Evolutionary conservation across 257 asterid genomes (phyloP).

Genomic region (Gentiana macrophylla): DNA sequence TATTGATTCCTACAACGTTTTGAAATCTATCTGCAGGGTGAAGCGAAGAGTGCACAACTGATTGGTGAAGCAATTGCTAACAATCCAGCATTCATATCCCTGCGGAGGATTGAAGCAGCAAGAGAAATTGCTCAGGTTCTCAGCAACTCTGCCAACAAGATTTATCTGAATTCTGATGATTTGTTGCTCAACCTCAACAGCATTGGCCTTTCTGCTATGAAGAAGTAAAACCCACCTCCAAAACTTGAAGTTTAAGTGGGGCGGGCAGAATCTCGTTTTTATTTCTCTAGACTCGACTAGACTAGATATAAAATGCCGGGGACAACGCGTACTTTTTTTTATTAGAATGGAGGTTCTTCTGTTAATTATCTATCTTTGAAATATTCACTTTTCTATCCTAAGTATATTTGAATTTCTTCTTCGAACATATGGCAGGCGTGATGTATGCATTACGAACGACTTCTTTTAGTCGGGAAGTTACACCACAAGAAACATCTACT

Average conservation of each 20-base stretch:
- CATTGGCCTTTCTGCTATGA: slow-evolving; percentile 20
- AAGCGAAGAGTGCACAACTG: slow-evolving; percentile 92
- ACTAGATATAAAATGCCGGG: too few species aligned
- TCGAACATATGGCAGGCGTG: too few species aligned
- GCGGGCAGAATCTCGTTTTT: too few species aligned
- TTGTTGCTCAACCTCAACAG: slow-evolving; percentile 78
- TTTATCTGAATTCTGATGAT: slow-evolving; percentile 68
- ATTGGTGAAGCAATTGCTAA: slow-evolving; percentile 86
- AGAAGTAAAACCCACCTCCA: slow-evolving; percentile 14
- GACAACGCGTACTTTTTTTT: too few species aligned
- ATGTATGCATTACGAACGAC: too few species aligned
- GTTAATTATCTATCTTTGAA: too few species aligned
- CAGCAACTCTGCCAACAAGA: slow-evolving; percentile 63
- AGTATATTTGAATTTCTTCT: too few species aligned
- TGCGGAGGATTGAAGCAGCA: slow-evolving; percentile 89
- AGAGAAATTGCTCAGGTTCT: slow-evolving; percentile 64
- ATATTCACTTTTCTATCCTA: too few species aligned
- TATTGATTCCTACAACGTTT: neutral
- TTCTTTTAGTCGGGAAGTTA: too few species aligned
- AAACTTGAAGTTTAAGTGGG: neutral
- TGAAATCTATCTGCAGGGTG: slow-evolving; percentile 48
- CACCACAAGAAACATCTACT: too few species aligned
- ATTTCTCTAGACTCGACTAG: too few species aligned
- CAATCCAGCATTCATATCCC: slow-evolving; percentile 81
- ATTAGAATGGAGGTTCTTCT: too few species aligned